Conservation (phyloP, 2,329 filamentous ascomycete species). For the Pseudonectria buxi region DNA sequence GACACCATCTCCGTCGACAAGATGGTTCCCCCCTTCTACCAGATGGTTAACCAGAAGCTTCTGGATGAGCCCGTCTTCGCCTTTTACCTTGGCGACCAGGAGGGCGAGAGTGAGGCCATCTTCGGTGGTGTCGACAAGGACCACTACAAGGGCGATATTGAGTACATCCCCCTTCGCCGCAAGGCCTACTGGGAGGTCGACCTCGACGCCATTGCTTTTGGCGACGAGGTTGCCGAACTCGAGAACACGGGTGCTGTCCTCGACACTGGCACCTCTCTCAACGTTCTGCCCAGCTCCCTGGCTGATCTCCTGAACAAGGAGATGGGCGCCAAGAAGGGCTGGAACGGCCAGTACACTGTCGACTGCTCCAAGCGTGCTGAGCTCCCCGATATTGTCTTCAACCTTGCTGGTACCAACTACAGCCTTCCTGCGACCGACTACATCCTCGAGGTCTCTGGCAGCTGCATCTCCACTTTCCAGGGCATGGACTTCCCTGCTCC, state of each 20-base stretch:
- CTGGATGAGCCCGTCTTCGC: slow-evolving; percentile 90
- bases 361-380: slow-evolving; percentile 78
- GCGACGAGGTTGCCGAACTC: slow-evolving; percentile 77
- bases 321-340: slow-evolving; percentile 97
- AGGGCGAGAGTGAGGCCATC: slow-evolving; percentile 74
- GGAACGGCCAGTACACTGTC: slow-evolving; percentile 91
- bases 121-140: slow-evolving; percentile 84
- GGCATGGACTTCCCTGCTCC: slow-evolving; percentile 89
- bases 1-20: slow-evolving; percentile 96
- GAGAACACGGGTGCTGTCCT: slow-evolving; percentile 95
- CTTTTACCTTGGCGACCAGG: slow-evolving; percentile 80
- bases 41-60: slow-evolving; percentile 83
- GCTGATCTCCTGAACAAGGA: slow-evolving; percentile 96
- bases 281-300: slow-evolving; percentile 83
- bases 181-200: slow-evolving; percentile 99
- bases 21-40: slow-evolving; percentile 94
- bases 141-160: slow-evolving; percentile 79
- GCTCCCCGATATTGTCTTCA: slow-evolving; percentile 89
- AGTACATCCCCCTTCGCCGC: slow-evolving; percentile 87
- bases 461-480: slow-evolving; percentile 96
- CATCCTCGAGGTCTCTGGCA: slow-evolving; percentile 89
- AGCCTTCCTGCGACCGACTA: slow-evolving; percentile 85
- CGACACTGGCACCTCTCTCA: slow-evolving; percentile 96
- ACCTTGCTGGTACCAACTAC: slow-evolving; percentile 86
- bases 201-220: slow-evolving; percentile 84